Base-by-base conservation (phyloP, 306 rosid species). In the Mimosa pudica region DNA sequence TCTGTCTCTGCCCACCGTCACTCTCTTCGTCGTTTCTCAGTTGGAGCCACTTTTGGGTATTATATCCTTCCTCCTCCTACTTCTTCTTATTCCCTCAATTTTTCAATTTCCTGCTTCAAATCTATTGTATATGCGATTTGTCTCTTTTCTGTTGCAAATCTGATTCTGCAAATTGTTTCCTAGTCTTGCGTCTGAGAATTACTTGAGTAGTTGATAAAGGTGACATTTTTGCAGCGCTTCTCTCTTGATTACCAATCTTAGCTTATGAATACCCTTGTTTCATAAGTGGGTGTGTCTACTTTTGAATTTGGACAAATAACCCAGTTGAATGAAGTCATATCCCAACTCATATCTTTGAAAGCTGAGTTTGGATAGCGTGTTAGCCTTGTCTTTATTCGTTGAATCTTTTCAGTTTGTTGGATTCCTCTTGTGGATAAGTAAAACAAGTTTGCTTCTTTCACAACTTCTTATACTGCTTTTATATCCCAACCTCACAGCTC, bases 11-110 rank as follows among this genome's bases (percentile, higher is more conserved):
- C 73, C 36, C 45, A 45, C 8, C 38, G 73, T 69, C n/a, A 2
- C 73, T 69, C 54, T 1, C 44, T 69, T 69, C 36, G 47, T 69
- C 73, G 73, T 35, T 69, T 69, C 73, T 42, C 55, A 0, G 73
- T 69, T n/a, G 54, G 54, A 42, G 54, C 73, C 18, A 44, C 73
- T 18, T 48, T 30, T 5, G 36, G 73, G 73, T 69, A 69, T 44
- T 10, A 9, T 44, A 7, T 44, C 36, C 6, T 69, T 44, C 54
- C 8, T 44, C 54, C 8, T 44, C 4, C 20, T 17, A 46, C 3
- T n/a, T 10, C 46, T 18, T 68, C 46, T 18, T 68, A 2, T 4
- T n/a, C 4, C 2, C 16, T 12, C 5, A 12, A 0, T 1, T 38
- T 24, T 45, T 18, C 54, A 69, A 69, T 69, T 45, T 69, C 35